Evolutionary conservation across 2,329 filamentous ascomycete species (phyloP).

Genomic region (Neoscytalidium dimidiatum): DNA sequence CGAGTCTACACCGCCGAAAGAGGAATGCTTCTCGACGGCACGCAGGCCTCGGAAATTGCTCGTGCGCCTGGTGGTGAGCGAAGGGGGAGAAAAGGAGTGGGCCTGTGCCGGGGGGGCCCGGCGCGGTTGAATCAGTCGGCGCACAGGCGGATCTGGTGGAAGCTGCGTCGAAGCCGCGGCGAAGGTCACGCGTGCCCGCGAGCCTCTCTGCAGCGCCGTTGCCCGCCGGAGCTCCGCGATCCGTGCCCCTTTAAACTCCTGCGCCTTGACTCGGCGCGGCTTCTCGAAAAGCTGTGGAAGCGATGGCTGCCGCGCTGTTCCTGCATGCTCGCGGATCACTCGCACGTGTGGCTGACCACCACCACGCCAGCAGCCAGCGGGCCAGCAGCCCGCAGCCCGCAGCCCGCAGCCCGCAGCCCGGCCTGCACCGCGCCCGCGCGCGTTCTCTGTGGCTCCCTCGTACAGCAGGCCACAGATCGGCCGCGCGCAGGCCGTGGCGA

Average conservation of each 20-base stretch:
- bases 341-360: conserved; percentile 1
- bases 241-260: conserved; percentile 17
- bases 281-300: conserved; percentile 1
- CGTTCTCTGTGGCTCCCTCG: no score
- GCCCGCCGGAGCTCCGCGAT: conserved; percentile 5
- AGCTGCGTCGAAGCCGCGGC: conserved; percentile 24
- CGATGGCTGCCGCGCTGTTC: conserved; percentile 14
- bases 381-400: no score
- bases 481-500: neutral
- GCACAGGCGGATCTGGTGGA: conserved; percentile 41
- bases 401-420: no score
- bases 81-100: conserved; percentile 7
- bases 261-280: conserved; percentile 9
- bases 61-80: conserved; percentile 23
- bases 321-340: conserved; percentile 16
- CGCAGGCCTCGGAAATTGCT: conserved; percentile 26
- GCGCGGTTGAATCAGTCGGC: conserved; percentile 20
- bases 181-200: conserved; percentile 25
- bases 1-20: conserved; percentile 16
- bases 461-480: conserved; percentile 1
- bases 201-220: conserved; percentile 20
- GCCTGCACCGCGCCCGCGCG: no score
- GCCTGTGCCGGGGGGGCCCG: conserved; percentile 26
- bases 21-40: conserved; percentile 18
- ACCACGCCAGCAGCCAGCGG: no score